These are phyloP conservation scores for Leishmania braziliensis DNA, from an alignment of 208 protist species.

Conservation along the genomic window DNA sequence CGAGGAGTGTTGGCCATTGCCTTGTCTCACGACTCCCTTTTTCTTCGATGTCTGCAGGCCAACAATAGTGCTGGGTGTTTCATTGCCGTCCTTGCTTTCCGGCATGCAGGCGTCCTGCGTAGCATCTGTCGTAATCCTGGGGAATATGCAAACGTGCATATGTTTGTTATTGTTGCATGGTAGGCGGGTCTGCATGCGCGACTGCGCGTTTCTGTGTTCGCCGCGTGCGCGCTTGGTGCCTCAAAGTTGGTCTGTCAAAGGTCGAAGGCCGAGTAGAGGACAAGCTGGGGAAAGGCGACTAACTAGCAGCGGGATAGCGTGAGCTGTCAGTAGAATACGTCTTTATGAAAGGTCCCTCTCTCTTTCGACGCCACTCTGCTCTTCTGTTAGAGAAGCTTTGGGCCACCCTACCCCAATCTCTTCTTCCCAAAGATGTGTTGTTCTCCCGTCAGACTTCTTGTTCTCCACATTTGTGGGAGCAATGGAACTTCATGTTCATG, in stretches of 20 bases:
- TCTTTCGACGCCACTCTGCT: background rate
- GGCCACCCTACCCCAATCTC: background rate
- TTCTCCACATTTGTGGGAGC: background rate
- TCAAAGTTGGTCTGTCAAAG: background rate
- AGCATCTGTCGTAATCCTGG: background rate
- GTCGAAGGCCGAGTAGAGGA: background rate
- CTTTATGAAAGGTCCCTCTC: no score
- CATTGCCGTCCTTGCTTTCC: background rate
- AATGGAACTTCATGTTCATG: background rate
- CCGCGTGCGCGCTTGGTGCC: background rate
- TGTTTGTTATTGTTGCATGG: background rate
- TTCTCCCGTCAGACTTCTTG: background rate
- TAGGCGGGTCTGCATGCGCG: background rate
- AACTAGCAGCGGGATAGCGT: background rate
- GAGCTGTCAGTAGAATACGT: background rate
- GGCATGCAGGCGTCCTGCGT: background rate
- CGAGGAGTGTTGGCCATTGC: background rate
- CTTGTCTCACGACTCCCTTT: background rate
- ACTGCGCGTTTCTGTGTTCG: background rate
- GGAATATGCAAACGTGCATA: background rate
- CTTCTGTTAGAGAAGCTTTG: background rate
- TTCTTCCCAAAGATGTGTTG: background rate
- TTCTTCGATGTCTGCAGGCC: background rate
- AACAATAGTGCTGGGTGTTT: background rate
- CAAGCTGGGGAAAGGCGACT: background rate